Base-by-base conservation (phyloP, 2,329 filamentous ascomycete genomes). In the Akanthomyces muscarius region DNA sequence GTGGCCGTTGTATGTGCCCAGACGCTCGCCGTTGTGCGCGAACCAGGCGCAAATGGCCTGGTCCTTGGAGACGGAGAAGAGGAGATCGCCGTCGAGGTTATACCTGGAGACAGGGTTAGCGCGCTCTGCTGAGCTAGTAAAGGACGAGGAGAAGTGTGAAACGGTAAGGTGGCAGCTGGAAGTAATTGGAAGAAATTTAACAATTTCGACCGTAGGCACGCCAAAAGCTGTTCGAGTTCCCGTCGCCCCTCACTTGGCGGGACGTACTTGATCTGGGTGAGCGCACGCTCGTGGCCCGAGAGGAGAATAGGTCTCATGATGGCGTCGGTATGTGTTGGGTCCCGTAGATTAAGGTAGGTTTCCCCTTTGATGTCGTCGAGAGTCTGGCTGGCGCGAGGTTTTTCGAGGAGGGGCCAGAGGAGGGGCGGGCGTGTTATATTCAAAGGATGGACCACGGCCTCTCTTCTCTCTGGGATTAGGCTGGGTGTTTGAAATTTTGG, bases 41-140 rank as follows among this genome's bases (percentile, higher is more conserved):
- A 87, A 98, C 95, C 95, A 99, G 68, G 87, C 94, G 84, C 94
- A 97, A 73, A 97, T 92, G 74, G 96, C 87, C 80, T 97, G 94
- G 79, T 98, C 94, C 82, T 98, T 98, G 71, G 92, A 87, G 65
- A 92, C 91, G 67, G 93, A 97, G 83, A 98, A 97, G 76, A 98
- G 88, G 69, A 98, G 86, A 76, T 99, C 95, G 80, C 95, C 95
- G 81, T 99, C 95, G 78, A 87, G 86, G 80, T 93, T 96, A 82
- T 91, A 97, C 76, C 89, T 92, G 65, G 55, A 61, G 52, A 8
- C 14, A n/a, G 3, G 36, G 25, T 61, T 53, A 61, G 51, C 60
- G 54, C 53, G 64, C 67, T 65, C 10, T 23, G n/a, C 4, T 18
- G 47, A 51, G 8, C 1, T 3, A n/a, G 28, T 16, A 70, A 69